Conservation (phyloP, 169 alveolate species). For the Plasmodium falciparum region DNA sequence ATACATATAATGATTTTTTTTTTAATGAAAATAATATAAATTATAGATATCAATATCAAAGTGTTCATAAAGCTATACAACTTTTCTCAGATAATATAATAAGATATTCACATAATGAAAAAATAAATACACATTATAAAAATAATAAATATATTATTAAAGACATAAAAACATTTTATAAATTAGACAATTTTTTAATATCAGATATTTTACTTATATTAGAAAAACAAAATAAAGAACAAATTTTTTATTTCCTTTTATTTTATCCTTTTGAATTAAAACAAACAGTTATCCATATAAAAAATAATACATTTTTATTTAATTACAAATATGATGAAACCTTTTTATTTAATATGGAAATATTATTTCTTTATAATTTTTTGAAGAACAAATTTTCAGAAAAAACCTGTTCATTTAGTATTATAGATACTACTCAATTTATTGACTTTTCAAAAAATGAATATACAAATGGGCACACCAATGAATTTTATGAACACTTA, state of each 20-base stretch:
- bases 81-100: not conserved
- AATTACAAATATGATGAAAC: slow-evolving; percentile 38
- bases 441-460: slow-evolving; percentile 12
- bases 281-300: slow-evolving; percentile 18
- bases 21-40: slow-evolving; percentile 9
- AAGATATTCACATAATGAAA: slow-evolving; percentile 2
- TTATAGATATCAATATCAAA: slow-evolving; percentile 36
- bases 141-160: not conserved
- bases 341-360: slow-evolving; percentile 26
- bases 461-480: not conserved
- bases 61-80: slow-evolving; percentile 15
- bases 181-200: slow-evolving; percentile 24
- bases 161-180: slow-evolving; percentile 35
- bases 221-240: slow-evolving; percentile 23
- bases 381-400: slow-evolving; percentile 19
- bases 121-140: not conserved
- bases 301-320: slow-evolving; percentile 7
- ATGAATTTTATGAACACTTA: slow-evolving; percentile 1
- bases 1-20: not conserved
- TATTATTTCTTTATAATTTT: slow-evolving; percentile 33
- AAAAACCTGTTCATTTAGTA: slow-evolving; percentile 10
- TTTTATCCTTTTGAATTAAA: slow-evolving; percentile 66
- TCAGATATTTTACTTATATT: slow-evolving; percentile 27
- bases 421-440: slow-evolving; percentile 61
- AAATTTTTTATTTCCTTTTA: slow-evolving; percentile 23